These are phyloP conservation scores for Coffea eugenioides DNA, from an alignment of 257 asterid species.

Conservation along the genomic window DNA sequence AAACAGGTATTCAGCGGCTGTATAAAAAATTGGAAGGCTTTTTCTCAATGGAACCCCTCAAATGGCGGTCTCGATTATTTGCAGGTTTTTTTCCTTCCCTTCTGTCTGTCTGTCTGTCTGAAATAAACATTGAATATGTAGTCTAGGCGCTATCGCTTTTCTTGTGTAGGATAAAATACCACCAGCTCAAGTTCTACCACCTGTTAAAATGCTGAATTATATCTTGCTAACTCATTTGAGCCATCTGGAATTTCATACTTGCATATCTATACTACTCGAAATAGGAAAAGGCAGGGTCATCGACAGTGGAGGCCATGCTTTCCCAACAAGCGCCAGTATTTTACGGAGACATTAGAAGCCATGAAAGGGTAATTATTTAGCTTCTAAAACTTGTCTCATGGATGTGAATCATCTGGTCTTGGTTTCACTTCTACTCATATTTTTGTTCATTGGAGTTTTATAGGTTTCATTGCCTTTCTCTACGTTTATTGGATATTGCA, in stretches of 20 bases:
- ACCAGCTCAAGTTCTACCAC: background rate
- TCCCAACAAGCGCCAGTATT: conserved; percentile 83
- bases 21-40: conserved; percentile 69
- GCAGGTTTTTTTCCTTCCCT: conserved; percentile 39
- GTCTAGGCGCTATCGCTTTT: background rate
- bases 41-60: conserved; percentile 66
- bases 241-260: conserved; percentile 15
- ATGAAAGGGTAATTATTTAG: conserved; percentile 68
- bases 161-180: background rate
- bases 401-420: background rate
- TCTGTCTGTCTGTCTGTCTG: background rate
- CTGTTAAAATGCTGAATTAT: background rate
- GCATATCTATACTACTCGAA: conserved; percentile 15
- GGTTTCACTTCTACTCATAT: background rate
- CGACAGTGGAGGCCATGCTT: conserved; percentile 81
- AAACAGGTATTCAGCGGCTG: conserved; percentile 71
- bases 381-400: background rate
- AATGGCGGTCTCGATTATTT: conserved; percentile 85
- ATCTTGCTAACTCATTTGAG: background rate
- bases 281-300: conserved; percentile 67
- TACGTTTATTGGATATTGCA: conserved; percentile 79
- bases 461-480: conserved; percentile 79
- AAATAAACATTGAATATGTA: background rate
- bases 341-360: conserved; percentile 91
- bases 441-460: background rate